These are phyloP conservation scores for Trametes meyenii DNA, from an alignment of 768 basidiomycete genomes.

Conservation along the genomic window DNA sequence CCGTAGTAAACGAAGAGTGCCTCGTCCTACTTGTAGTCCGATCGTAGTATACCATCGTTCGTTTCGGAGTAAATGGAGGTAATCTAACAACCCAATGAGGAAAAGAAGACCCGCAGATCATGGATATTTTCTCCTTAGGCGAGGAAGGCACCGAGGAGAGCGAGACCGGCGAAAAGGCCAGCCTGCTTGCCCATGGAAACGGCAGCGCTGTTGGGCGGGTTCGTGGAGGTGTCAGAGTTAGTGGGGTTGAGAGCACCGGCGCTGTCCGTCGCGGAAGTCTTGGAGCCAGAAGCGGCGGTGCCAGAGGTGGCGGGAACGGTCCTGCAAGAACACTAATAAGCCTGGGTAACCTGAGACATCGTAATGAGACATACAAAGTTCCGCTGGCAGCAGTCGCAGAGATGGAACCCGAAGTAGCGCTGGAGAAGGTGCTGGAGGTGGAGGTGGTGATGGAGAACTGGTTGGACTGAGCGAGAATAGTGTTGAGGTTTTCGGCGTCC, in stretches of 20 bases:
- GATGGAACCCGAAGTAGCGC: constrained; percentile 27
- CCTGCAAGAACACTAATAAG: not conserved
- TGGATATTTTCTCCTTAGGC: constrained; percentile 27
- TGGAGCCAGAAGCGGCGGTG: constrained; percentile 1
- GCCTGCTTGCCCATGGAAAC: constrained; percentile 33
- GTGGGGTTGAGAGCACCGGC: constrained; percentile 26
- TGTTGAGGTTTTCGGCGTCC: constrained; percentile 45
- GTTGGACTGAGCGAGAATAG: constrained; percentile 72
- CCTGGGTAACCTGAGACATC: not conserved
- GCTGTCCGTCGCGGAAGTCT: constrained; percentile 3
- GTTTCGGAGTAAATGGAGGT: not conserved
- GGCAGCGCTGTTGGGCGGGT: constrained; percentile 33
- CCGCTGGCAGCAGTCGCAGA: constrained; percentile 26
- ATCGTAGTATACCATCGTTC: constrained; percentile 6
- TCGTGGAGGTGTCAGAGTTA: constrained; percentile 26
- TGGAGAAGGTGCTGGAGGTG: constrained; percentile 26
- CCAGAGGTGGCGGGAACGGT: constrained; percentile 4
- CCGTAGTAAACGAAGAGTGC: not conserved
- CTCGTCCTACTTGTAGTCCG: constrained; percentile 5
- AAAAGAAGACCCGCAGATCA: not conserved
- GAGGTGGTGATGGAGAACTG: constrained; percentile 54
- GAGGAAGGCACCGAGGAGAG: constrained; percentile 40
- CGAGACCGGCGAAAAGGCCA: constrained; percentile 40
- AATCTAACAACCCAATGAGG: not conserved
- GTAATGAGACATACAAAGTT: constrained; percentile 10